phyloP scores from a whole-genome alignment of 1,284 basidiomycete species.

The Pseudozyma sp. region DNA sequence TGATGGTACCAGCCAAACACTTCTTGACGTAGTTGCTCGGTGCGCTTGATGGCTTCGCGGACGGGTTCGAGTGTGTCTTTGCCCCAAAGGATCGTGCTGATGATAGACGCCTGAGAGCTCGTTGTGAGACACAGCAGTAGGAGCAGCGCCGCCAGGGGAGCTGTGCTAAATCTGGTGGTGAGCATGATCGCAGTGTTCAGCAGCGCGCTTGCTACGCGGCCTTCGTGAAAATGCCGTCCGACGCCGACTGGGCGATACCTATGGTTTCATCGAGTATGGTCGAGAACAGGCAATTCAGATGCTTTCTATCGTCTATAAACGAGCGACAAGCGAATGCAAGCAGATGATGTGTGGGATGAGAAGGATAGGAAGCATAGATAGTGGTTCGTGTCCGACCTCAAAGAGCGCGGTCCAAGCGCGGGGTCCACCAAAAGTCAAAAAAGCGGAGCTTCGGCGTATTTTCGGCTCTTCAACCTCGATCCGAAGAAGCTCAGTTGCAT shows the following conservation, averaged over 20 bases:
- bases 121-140: slow-evolving; percentile 5
- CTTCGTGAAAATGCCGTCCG: too few relatives aligned
- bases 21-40: slow-evolving; percentile 29
- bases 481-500: not conserved
- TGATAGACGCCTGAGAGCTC: slow-evolving; percentile 9
- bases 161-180: not conserved
- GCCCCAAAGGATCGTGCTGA: slow-evolving; percentile 25
- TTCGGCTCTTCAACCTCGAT: not conserved
- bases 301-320: too few relatives aligned
- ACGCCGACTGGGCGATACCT: too few relatives aligned
- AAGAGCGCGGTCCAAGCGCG: slow-evolving; percentile 13
- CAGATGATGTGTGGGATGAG: not conserved
- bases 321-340: too few relatives aligned
- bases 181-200: not conserved
- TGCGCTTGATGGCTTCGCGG: slow-evolving; percentile 23
- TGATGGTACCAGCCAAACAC: slow-evolving; percentile 36
- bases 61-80: slow-evolving; percentile 38
- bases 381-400: not conserved
- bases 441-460: slow-evolving; percentile 10
- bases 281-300: too few relatives aligned
- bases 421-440: slow-evolving; percentile 5
- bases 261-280: not conserved
- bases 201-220: not conserved
- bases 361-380: not conserved
- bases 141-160: not conserved